Conservation (phyloP, 495 filamentous ascomycete species). For the Letharia lupina region DNA sequence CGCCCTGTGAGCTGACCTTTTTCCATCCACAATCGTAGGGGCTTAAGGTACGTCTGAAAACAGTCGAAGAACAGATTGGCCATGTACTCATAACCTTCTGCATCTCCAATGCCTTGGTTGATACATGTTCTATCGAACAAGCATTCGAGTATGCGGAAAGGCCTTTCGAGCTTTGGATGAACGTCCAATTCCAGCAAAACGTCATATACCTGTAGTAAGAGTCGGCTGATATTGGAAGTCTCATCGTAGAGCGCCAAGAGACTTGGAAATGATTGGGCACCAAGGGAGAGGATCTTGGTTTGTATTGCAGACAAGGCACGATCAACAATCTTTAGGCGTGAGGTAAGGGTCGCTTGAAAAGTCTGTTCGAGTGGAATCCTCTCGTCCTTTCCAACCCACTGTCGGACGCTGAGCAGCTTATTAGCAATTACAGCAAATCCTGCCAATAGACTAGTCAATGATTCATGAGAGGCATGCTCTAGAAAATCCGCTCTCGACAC, state of each 20-base stretch:
- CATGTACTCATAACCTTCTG: constrained; percentile 49
- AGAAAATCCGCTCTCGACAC: constrained; percentile 35
- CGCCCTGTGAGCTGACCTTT: constrained; percentile 56
- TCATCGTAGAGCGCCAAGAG: constrained; percentile 56
- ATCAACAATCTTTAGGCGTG: constrained; percentile 39
- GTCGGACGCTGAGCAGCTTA: constrained; percentile 40
- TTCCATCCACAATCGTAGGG: constrained; percentile 80
- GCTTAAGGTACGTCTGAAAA: constrained; percentile 72
- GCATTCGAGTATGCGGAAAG: constrained; percentile 58
- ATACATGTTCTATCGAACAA: constrained; percentile 61
- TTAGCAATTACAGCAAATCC: constrained; percentile 39
- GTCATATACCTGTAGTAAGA: constrained; percentile 47
- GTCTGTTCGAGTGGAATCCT: constrained; percentile 45
- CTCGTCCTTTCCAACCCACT: constrained; percentile 36
- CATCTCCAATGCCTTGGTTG: constrained; percentile 60
- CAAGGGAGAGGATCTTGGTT: constrained; percentile 34
- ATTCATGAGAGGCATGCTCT: constrained; percentile 33
- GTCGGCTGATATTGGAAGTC: constrained; percentile 42
- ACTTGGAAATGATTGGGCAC: constrained; percentile 35
- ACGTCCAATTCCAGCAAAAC: constrained; percentile 32
- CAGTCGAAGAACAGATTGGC: constrained; percentile 69
- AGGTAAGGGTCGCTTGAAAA: constrained; percentile 42
- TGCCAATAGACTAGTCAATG: constrained; percentile 36
- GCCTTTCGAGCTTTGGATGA: constrained; percentile 28
- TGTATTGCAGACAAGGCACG: constrained; percentile 37